phyloP scores from a whole-genome alignment of 345 rosid genomes.

The Nasturtium officinale region DNA sequence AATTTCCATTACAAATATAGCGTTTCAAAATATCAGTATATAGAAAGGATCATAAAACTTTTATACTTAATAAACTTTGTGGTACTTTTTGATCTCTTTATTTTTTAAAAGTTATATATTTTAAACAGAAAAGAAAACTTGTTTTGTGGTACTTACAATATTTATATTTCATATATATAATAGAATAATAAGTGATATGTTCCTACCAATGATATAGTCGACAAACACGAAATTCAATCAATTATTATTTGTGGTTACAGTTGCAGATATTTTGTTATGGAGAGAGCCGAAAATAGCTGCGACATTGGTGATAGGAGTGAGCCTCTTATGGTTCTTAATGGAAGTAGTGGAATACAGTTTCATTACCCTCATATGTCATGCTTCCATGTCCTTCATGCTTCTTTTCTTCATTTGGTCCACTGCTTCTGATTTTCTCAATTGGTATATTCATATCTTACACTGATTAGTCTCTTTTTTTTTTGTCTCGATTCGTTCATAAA shows the following conservation, averaged over 20 bases:
- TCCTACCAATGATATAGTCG: not conserved
- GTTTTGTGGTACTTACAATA: not conserved
- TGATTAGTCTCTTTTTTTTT: not conserved
- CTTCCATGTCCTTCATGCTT: constrained; percentile 72
- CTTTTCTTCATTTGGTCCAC: constrained; percentile 67
- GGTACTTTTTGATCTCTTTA: too few species aligned
- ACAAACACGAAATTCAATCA: not conserved
- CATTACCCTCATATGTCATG: constrained; percentile 72
- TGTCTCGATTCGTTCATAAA: not conserved
- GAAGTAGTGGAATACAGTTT: constrained; percentile 87
- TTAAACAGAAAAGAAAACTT: too few species aligned
- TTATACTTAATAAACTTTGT: not conserved
- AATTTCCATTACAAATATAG: too few species aligned
- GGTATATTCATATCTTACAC: constrained; percentile 44
- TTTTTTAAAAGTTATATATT: too few species aligned
- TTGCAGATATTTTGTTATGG: constrained; percentile 85
- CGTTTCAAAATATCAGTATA: too few species aligned
- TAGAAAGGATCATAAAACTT: not conserved
- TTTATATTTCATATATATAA: not conserved
- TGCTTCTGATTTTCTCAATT: constrained; percentile 57
- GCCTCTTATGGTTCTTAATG: constrained; percentile 77
- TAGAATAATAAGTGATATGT: not conserved
- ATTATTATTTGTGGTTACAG: constrained; percentile 45
- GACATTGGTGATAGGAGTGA: constrained; percentile 53
- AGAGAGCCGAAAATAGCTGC: constrained; percentile 59